Evolutionary conservation across 768 basidiomycete genomes (phyloP).

Genomic region (Polyporus arcularius): DNA sequence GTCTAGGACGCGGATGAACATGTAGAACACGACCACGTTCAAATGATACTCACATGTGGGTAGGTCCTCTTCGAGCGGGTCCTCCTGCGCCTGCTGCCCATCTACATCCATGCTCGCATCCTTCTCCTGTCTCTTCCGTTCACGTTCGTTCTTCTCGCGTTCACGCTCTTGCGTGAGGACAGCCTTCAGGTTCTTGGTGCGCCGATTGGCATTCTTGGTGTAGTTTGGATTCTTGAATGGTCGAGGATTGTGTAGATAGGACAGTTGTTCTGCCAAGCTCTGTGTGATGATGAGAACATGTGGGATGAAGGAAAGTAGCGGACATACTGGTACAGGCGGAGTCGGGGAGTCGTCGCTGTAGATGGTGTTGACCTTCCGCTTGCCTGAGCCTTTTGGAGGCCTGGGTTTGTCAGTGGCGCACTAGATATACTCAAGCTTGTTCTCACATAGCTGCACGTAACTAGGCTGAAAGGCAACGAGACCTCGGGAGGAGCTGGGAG

Average conservation of each 20-base stretch:
- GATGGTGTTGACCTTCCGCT: slow-evolving; percentile 27
- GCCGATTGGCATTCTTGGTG: slow-evolving; percentile 66
- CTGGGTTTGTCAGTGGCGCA: slow-evolving; percentile 10
- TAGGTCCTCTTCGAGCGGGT: slow-evolving; percentile 53
- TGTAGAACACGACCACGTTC: neutral
- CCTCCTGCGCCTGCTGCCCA: slow-evolving; percentile 32
- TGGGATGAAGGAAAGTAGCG: neutral
- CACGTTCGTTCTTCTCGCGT: slow-evolving; percentile 67
- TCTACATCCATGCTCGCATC: slow-evolving; percentile 65
- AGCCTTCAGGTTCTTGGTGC: slow-evolving; percentile 79
- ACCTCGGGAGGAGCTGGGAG: too few relatives aligned
- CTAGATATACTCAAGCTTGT: neutral
- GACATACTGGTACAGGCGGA: slow-evolving; percentile 32
- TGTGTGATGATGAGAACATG: slow-evolving; percentile 26
- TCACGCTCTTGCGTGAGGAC: slow-evolving; percentile 81
- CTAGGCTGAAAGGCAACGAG: neutral
- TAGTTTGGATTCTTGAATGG: slow-evolving; percentile 81
- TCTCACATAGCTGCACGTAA: neutral
- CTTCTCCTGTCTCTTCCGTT: slow-evolving; percentile 51
- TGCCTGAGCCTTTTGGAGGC: slow-evolving; percentile 37
- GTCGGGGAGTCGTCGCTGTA: slow-evolving; percentile 33
- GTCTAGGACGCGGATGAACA: slow-evolving; percentile 42
- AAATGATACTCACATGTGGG: slow-evolving; percentile 61
- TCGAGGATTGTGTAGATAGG: slow-evolving; percentile 66
- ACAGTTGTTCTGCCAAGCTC: slow-evolving; percentile 75